These are phyloP conservation scores for Singerocomus inundabilis DNA, from an alignment of 1,284 basidiomycete genomes.

Conservation along the genomic window DNA sequence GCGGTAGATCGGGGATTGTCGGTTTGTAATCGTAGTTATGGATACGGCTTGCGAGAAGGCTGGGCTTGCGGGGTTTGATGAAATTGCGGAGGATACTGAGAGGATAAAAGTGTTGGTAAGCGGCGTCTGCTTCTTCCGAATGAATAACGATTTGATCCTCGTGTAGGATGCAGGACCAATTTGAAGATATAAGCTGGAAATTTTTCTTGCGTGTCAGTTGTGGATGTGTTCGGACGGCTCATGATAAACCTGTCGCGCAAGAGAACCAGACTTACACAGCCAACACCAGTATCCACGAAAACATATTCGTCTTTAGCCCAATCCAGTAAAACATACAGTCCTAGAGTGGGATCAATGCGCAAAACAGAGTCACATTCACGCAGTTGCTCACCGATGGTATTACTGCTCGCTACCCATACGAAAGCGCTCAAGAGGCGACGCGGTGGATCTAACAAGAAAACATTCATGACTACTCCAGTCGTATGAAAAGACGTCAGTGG, in stretches of 20 bases:
- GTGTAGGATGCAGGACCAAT: slow-evolving; percentile 72
- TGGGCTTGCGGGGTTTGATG: slow-evolving; percentile 23
- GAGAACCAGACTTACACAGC: slow-evolving; percentile 53
- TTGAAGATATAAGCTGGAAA: slow-evolving; percentile 54
- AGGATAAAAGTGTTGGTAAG: slow-evolving; percentile 35
- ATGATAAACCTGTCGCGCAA: slow-evolving; percentile 1
- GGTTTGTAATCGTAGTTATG: slow-evolving; percentile 8
- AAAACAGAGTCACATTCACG: slow-evolving; percentile 11
- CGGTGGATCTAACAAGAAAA: slow-evolving; percentile 68
- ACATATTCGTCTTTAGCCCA: slow-evolving; percentile 65
- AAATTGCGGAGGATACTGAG: slow-evolving; percentile 28
- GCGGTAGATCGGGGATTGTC: slow-evolving; percentile 5
- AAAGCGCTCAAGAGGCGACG: slow-evolving; percentile 63
- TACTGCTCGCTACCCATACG: slow-evolving; percentile 52
- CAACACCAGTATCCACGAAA: slow-evolving; percentile 68
- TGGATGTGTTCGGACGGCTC: slow-evolving; percentile 2
- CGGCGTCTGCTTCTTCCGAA: slow-evolving; percentile 45
- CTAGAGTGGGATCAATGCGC: slow-evolving; percentile 42
- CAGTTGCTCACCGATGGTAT: slow-evolving; percentile 30
- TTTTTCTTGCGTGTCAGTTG: slow-evolving; percentile 7
- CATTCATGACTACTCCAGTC: slow-evolving; percentile 69
- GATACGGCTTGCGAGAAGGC: slow-evolving; percentile 17
- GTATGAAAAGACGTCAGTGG: slow-evolving; percentile 60
- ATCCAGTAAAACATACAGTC: slow-evolving; percentile 63
- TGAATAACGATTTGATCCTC: slow-evolving; percentile 66